Percentiles rank a stretch among this genome's conserved stretches.
phyloP scores from a whole-genome alignment of 148 eudicot genomes.

The Oxyria digyna region DNA sequence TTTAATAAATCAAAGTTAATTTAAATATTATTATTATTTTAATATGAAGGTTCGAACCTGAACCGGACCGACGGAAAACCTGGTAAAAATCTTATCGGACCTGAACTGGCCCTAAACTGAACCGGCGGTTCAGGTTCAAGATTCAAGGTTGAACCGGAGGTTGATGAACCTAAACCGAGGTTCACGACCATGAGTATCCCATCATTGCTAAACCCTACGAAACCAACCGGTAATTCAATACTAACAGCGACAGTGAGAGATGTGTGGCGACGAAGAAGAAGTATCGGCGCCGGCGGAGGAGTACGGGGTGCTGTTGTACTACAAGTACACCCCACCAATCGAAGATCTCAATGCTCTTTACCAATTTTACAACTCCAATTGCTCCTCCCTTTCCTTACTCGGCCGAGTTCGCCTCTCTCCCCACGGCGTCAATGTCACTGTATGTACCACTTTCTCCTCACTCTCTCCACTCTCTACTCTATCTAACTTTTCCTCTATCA shows the following conservation, averaged over 20 bases:
- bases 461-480: background rate
- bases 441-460: slow-evolving; percentile 8
- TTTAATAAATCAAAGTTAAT: no score
- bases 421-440: slow-evolving; percentile 84
- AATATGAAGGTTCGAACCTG: no score
- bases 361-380: slow-evolving; percentile 54
- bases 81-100: no score
- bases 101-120: no score
- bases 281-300: background rate
- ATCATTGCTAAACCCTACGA: background rate
- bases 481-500: background rate
- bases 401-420: slow-evolving; percentile 91
- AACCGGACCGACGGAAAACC: no score
- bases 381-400: slow-evolving; percentile 70
- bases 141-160: no score
- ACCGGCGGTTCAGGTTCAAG: no score
- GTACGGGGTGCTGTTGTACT: slow-evolving; percentile 68
- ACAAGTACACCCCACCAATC: slow-evolving; percentile 56
- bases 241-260: background rate
- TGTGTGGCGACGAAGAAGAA: background rate
- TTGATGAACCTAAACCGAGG: no score
- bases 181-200: no score
- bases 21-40: no score
- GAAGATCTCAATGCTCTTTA: slow-evolving; percentile 37
- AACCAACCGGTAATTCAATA: background rate